Conservation (phyloP, 169 alveolate species). For the Miamiensis avidus region DNA sequence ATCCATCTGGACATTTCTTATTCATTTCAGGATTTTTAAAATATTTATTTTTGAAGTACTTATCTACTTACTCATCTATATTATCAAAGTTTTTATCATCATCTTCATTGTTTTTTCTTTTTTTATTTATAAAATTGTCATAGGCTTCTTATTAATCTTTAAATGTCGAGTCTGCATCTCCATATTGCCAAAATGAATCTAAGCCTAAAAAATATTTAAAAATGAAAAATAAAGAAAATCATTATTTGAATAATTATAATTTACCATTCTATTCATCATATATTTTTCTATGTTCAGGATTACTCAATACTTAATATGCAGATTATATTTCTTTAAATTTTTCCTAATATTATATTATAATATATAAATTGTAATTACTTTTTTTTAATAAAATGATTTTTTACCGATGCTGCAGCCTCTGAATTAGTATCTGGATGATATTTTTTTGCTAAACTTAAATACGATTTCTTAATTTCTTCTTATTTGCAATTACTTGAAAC, state of each 20-base stretch:
- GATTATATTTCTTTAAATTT: not conserved
- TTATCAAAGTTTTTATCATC: not conserved
- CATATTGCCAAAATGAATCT: not conserved
- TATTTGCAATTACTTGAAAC: not conserved
- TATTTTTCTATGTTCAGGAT: not conserved
- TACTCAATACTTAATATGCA: not conserved
- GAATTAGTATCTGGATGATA: not conserved
- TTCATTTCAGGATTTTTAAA: not conserved
- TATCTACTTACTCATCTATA: not conserved
- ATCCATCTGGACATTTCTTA: not conserved
- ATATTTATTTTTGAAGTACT: not conserved
- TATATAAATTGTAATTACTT: too few species aligned
- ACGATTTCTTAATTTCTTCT: not conserved
- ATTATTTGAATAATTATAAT: too few species aligned
- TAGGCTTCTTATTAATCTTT: not conserved
- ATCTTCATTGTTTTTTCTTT: not conserved
- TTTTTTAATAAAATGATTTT: too few species aligned
- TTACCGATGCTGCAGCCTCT: not conserved
- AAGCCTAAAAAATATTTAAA: not conserved
- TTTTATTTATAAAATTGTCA: not conserved
- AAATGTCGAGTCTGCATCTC: not conserved
- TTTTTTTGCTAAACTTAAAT: not conserved
- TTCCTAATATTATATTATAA: not conserved
- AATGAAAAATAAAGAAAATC: too few species aligned
- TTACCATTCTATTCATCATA: not conserved